Evolutionary conservation across 164 flowering plant species (phyloP), one percentile per base, ranked within the genome.

Genomic region (Echeveria elegans): DNA sequence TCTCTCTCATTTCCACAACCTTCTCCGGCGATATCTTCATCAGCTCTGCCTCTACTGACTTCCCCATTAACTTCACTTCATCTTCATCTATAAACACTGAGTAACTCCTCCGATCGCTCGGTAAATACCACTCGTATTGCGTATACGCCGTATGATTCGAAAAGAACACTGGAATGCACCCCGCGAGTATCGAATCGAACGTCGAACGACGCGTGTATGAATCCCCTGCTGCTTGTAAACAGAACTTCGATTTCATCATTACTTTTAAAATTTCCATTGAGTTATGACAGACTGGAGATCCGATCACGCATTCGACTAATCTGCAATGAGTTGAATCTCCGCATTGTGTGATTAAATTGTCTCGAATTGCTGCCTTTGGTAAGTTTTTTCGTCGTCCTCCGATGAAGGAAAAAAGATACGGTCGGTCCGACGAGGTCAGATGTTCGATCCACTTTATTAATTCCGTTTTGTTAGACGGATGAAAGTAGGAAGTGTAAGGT

Each of bases 81-180:
- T 72, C 66, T 50, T 66, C 80, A 16, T 76, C 75, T 0, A 85
- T 70, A 66, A 48, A 87, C 26, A 85, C 86, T 11, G 89, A 85
- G 47, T 82, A 87, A 40, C 59, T 62, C 1, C 36, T 63, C 28
- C n/a, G 28, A 9, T 85, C 78, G 41, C 15, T 60, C 14, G 87
- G 88, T 19, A 87, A 53, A 68, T 56, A 85, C 92, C 92, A 87
- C 15, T 1, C 34, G 71, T 86, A 86, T 74, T 85, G 92, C 0
- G 83, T 59, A 60, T 85, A 85, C 23, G 87, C 88, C 66, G 86
- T 81, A 77, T 82, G 86, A 5, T 74, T 79, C 18, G 86, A 81
- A 72, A 87, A 85, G 69, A 87, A 85, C 37, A 87, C 88, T 31
- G 92, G 88, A 7, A 87, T 77, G 72, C 92, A 87, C 1, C 92